Base-by-base conservation (phyloP, 495 filamentous ascomycete species). In the Niebla homalea region DNA sequence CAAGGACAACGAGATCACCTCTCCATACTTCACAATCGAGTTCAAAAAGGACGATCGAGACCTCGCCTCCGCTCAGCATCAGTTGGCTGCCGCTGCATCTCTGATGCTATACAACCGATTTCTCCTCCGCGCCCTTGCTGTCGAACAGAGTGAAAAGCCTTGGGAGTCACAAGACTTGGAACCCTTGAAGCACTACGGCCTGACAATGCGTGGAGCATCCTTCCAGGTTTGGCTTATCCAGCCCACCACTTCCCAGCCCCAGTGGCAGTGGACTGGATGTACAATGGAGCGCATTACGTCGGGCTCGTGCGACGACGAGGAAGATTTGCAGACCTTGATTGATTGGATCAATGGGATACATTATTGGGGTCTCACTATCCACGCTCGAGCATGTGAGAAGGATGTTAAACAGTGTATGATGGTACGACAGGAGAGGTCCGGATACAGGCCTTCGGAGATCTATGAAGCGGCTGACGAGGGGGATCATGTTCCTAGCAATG, bases 331-430 rank as follows among this genome's bases (percentile, higher is more conserved):
- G 14, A 6, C 12, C 5, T 16, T 53, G 8, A 42, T 53, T n/a
- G 8, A 42, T 7, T 53, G 51, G 51, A 14, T 53, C 11, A 53
- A 53, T 5, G 51, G 48, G 16, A 53, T 53, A 2, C 35, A 53
- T 22, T 53, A 26, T 10, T 53, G 51, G 44, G 51, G 51, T 3
- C 35, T 53, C 15, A 53, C 43, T 0, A n/a, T 32, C 16, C 44
- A 42, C 22, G 51, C n/a, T 10, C 44, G 21, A 11, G 0, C 2
- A 19, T 53, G 51, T 36, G 12, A 48, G 36, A 35, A 42, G 15
- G 51, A 53, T 16, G 8, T 42, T 10, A 48, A 48, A 29, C 3
- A 26, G 16, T 42, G 16, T 15, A 35, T 50, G 48, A 32, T 35
- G 22, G 40, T 19, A 43, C n/a, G n/a, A 37, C n/a, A n/a, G n/a